These are phyloP conservation scores for Trichosporon faecale DNA, from an alignment of 1,284 basidiomycete species.

Conservation along the genomic window DNA sequence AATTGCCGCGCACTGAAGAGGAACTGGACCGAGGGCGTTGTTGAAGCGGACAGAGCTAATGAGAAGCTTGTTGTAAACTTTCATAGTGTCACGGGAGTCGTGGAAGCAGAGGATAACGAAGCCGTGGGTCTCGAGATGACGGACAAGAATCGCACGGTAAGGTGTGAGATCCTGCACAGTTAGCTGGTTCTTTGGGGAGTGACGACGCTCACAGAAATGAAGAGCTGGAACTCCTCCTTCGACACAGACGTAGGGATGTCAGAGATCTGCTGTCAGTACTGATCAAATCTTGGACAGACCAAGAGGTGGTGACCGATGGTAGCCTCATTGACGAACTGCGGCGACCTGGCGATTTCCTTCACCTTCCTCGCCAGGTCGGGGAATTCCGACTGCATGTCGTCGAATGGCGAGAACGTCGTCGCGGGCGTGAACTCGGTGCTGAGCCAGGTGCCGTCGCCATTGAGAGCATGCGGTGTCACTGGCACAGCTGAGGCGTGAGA, in stretches of 20 bases:
- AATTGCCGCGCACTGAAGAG: neutral
- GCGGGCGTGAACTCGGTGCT: neutral
- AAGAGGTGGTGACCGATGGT: slow-evolving; percentile 33
- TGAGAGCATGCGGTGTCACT: neutral
- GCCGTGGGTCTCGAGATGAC: neutral
- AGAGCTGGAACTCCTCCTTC: slow-evolving; percentile 23
- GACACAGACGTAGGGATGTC: slow-evolving; percentile 29
- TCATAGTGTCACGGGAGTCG: slow-evolving; percentile 40
- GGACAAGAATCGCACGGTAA: slow-evolving; percentile 5
- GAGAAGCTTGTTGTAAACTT: slow-evolving; percentile 31
- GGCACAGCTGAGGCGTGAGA: neutral
- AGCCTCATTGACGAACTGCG: neutral
- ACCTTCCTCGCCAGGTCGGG: neutral
- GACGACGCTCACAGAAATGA: slow-evolving; percentile 30
- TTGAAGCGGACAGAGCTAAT: slow-evolving; percentile 23
- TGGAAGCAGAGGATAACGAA: slow-evolving; percentile 34
- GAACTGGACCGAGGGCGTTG: neutral
- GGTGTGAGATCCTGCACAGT: slow-evolving; percentile 3
- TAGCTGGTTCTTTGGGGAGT: neutral
- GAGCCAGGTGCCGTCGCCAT: neutral
- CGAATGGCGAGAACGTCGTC: neutral
- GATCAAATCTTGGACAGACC: slow-evolving; percentile 21
- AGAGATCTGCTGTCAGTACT: slow-evolving; percentile 24
- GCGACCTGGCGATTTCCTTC: neutral
- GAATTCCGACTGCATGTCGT: neutral